phyloP scores from a whole-genome alignment of 345 rosid genomes.

The Melastoma malabathricum region DNA sequence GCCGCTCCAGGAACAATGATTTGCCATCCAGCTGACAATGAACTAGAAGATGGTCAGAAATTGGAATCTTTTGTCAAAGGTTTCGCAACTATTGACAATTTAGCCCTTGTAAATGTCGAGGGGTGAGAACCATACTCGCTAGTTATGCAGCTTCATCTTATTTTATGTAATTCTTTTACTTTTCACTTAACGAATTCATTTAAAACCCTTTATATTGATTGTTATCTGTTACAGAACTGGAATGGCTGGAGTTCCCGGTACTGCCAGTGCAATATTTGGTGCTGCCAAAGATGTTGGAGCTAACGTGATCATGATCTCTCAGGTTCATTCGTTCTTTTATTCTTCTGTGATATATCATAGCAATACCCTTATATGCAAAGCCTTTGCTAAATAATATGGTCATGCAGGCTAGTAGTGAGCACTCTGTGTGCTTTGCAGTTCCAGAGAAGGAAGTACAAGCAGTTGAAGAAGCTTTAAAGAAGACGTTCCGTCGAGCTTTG shows the following conservation, averaged over 20 bases:
- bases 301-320: conserved; percentile 97
- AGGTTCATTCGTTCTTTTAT: conserved; percentile 30
- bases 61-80: conserved; percentile 69
- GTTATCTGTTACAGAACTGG: conserved; percentile 52
- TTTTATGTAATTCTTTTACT: neutral
- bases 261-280: conserved; percentile 85
- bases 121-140: conserved; percentile 41
- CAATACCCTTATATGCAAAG: neutral
- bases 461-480: conserved; percentile 73
- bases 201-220: neutral
- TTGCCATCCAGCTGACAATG: conserved; percentile 36
- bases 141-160: neutral
- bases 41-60: conserved; percentile 30
- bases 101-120: conserved; percentile 95
- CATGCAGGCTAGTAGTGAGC: conserved; percentile 90
- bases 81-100: conserved; percentile 93
- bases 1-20: conserved; percentile 86
- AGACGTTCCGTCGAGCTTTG: conserved; percentile 77
- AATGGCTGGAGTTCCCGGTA: conserved; percentile 99
- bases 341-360: neutral
- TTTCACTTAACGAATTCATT: neutral
- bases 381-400: neutral
- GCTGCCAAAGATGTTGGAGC: conserved; percentile 97
- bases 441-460: conserved; percentile 95
- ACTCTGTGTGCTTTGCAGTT: conserved; percentile 97